A percentile compares a stretch with the other conserved stretches of the same genome.
phyloP scores from a whole-genome alignment of 805 yeast species.

The Kuraishia floccosa region DNA sequence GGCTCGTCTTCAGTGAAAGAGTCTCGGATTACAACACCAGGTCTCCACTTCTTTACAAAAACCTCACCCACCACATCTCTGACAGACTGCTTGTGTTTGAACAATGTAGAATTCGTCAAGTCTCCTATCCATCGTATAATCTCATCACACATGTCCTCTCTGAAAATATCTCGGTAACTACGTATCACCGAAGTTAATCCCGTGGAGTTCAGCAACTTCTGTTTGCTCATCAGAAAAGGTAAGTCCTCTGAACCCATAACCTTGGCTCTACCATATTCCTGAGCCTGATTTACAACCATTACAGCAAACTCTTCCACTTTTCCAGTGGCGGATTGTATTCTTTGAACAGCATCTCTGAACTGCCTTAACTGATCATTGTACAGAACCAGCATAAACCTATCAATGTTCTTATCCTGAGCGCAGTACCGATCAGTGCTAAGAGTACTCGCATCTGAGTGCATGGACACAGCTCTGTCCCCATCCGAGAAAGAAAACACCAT shows the following conservation, averaged over 20 bases:
- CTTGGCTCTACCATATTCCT: constrained; percentile 55
- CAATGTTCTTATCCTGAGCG: constrained; percentile 34
- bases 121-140: constrained; percentile 57
- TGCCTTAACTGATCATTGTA: constrained; percentile 80
- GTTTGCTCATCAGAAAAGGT: constrained; percentile 36
- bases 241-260: constrained; percentile 49
- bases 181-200: constrained; percentile 60
- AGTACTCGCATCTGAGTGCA: constrained; percentile 14
- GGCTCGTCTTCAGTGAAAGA: background rate
- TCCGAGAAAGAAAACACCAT: constrained; percentile 13
- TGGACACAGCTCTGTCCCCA: constrained; percentile 11
- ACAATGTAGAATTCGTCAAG: constrained; percentile 40
- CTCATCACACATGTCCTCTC: constrained; percentile 75
- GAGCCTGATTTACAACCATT: constrained; percentile 60
- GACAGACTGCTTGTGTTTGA: constrained; percentile 32
- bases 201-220: constrained; percentile 44
- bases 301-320: constrained; percentile 54
- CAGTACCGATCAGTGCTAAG: constrained; percentile 14
- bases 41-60: constrained; percentile 50
- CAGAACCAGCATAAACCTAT: constrained; percentile 41
- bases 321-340: constrained; percentile 52
- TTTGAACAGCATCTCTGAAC: constrained; percentile 57
- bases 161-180: constrained; percentile 54
- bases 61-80: constrained; percentile 45
- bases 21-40: constrained; percentile 27